A percentile compares a stretch with the other conserved stretches of the same genome.
These are phyloP conservation scores for Phialophora verrucosa DNA, from an alignment of 2,329 filamentous ascomycete species.

Conservation along the genomic window DNA sequence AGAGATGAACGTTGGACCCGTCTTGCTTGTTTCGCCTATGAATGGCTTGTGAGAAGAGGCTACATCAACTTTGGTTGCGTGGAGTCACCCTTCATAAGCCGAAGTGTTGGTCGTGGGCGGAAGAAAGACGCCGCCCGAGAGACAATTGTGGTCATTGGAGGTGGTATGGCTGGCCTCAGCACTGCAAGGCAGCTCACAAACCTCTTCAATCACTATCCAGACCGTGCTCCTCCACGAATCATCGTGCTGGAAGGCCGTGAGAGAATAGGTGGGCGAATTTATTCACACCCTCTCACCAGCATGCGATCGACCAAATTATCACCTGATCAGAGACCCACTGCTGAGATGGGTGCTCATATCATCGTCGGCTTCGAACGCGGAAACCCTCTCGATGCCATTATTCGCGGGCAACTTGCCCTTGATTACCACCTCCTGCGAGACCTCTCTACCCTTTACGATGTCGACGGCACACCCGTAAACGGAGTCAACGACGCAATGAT, in stretches of 20 bases:
- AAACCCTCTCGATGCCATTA: conserved; percentile 88
- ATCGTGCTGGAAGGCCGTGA: conserved; percentile 84
- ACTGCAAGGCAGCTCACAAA: conserved; percentile 90
- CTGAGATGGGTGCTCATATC: conserved; percentile 97
- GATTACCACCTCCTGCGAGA: conserved; percentile 82
- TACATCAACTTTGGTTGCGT: conserved; percentile 98
- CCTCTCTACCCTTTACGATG: conserved; percentile 86
- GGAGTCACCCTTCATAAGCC: conserved; percentile 63
- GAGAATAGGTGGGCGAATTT: conserved; percentile 88
- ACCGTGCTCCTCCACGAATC: conserved; percentile 73
- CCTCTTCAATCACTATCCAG: conserved; percentile 79
- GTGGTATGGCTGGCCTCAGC: conserved; percentile 90
- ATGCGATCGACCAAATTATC: conserved; percentile 60
- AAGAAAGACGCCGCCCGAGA: conserved; percentile 62
- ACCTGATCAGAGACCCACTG: conserved; percentile 70
- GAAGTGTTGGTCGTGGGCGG: conserved; percentile 49
- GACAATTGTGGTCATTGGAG: conserved; percentile 85
- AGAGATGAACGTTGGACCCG: conserved; percentile 88
- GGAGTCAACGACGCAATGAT: conserved; percentile 78
- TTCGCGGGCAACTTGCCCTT: conserved; percentile 86
- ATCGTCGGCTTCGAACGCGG: conserved; percentile 96
- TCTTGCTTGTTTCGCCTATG: conserved; percentile 83
- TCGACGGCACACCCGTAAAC: conserved; percentile 68
- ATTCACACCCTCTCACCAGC: conserved; percentile 75
- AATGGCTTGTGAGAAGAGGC: conserved; percentile 88